These are phyloP conservation scores for Parascedosporium putredinis DNA, from an alignment of 2,329 filamentous ascomycete species.

Conservation along the genomic window DNA sequence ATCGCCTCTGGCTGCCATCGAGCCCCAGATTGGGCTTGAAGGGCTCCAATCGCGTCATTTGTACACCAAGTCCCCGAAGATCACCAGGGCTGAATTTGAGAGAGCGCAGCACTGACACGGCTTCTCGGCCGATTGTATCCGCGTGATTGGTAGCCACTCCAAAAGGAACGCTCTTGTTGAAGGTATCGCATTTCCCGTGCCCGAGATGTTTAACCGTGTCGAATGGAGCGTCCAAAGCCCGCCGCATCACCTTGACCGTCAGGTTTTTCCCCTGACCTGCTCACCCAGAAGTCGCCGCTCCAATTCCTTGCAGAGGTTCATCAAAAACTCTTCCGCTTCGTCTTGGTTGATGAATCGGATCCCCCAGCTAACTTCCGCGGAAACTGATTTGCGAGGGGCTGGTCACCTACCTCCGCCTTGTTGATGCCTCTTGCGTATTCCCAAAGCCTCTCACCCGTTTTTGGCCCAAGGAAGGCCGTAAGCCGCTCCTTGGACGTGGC, in stretches of 20 bases:
- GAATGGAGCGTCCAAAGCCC: slow-evolving; percentile 74
- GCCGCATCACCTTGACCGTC: slow-evolving; percentile 90
- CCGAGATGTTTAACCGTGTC: slow-evolving; percentile 90
- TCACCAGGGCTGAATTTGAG: slow-evolving; percentile 84
- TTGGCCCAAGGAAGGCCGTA: slow-evolving; percentile 66
- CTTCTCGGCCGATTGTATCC: slow-evolving; percentile 66
- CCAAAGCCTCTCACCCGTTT: slow-evolving; percentile 83
- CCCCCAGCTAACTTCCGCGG: slow-evolving; percentile 96
- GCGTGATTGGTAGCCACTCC: slow-evolving; percentile 74
- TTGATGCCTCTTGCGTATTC: slow-evolving; percentile 89
- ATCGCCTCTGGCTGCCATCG: slow-evolving; percentile 67
- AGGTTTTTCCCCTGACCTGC: slow-evolving; percentile 79
- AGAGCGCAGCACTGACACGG: slow-evolving; percentile 70
- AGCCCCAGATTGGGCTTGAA: slow-evolving; percentile 45
- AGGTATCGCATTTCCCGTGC: slow-evolving; percentile 88
- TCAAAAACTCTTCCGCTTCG: slow-evolving; percentile 89
- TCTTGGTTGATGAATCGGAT: slow-evolving; percentile 85
- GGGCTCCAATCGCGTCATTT: slow-evolving; percentile 85
- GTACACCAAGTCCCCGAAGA: slow-evolving; percentile 81
- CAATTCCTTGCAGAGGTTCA: slow-evolving; percentile 75
- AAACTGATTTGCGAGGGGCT: slow-evolving; percentile 87
- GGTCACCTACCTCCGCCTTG: slow-evolving; percentile 71
- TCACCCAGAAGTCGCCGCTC: slow-evolving; percentile 72
- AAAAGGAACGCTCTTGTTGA: slow-evolving; percentile 77
- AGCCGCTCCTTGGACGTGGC: slow-evolving; percentile 67